phyloP scores from a whole-genome alignment of 2,329 filamentous ascomycete genomes.

The Stagonosporopsis cucurbitacearum region DNA sequence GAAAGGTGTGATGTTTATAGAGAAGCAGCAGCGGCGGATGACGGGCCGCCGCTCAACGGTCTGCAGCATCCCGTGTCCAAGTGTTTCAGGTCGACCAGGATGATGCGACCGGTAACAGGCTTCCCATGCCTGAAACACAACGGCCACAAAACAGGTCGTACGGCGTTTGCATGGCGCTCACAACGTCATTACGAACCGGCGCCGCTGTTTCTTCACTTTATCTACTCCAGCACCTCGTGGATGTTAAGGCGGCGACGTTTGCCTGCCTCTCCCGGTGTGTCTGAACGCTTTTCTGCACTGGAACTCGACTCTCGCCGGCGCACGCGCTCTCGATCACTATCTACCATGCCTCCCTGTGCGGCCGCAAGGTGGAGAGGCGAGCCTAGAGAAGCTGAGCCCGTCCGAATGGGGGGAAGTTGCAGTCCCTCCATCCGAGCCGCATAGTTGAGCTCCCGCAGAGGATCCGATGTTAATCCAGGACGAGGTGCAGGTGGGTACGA shows the following conservation, averaged over 20 bases:
- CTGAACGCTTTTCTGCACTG: conserved; percentile 34
- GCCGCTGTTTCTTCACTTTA: background rate
- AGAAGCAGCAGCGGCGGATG: background rate
- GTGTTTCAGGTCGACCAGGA: conserved; percentile 11
- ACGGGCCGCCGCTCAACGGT: background rate
- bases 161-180: conserved; percentile 7
- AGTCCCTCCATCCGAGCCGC: conserved; percentile 40
- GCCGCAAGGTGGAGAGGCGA: conserved; percentile 39
- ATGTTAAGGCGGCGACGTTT: conserved; percentile 48
- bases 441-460: conserved; percentile 34
- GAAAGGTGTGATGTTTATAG: background rate
- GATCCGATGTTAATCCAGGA: conserved; percentile 36
- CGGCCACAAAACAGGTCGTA: conserved; percentile 9
- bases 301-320: conserved; percentile 40
- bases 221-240: conserved; percentile 45
- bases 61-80: conserved; percentile 6
- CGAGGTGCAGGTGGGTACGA: conserved; percentile 38
- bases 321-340: conserved; percentile 33
- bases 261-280: conserved; percentile 42
- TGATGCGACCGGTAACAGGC: conserved; percentile 5
- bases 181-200: conserved; percentile 4
- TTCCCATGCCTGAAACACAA: conserved; percentile 6
- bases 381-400: conserved; percentile 37
- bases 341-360: conserved; percentile 21
- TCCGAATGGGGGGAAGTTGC: conserved; percentile 47